These are phyloP conservation scores for Ogataea kodamae DNA, from an alignment of 805 yeast genomes.

Conservation along the genomic window DNA sequence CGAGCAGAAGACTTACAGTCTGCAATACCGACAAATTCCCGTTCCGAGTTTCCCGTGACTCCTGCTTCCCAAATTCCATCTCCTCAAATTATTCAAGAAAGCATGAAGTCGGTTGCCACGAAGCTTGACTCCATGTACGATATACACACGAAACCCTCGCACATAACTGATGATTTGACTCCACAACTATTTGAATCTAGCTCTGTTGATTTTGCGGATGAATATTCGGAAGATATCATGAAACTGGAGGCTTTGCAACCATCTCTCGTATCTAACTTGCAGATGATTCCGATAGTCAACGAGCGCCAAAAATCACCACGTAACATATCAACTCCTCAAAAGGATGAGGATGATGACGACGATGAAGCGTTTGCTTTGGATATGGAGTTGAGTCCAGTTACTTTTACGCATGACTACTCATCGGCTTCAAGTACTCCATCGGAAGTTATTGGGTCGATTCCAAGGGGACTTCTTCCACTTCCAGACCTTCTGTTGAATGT, in stretches of 20 bases:
- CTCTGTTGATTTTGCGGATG: conserved; percentile 19
- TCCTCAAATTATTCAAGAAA: conserved; percentile 3
- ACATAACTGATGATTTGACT: conserved; percentile 7
- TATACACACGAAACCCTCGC: conserved; percentile 6
- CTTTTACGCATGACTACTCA: conserved; percentile 1
- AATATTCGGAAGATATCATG: conserved; percentile 38
- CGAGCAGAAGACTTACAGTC: not conserved
- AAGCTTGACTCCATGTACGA: conserved; percentile 10
- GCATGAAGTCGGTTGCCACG: conserved; percentile 7
- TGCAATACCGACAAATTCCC: conserved; percentile 1
- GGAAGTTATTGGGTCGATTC: conserved; percentile 26
- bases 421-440: conserved; percentile 17
- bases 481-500: conserved; percentile 61
- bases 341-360: conserved; percentile 15
- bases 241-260: conserved; percentile 29
- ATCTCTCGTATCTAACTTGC: conserved; percentile 3
- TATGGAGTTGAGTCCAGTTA: not conserved
- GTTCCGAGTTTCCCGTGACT: not conserved
- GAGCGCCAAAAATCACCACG: conserved; percentile 3
- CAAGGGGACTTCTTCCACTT: conserved; percentile 41
- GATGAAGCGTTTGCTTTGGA: conserved; percentile 1
- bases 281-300: conserved; percentile 17
- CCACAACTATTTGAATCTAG: not conserved
- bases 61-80: not conserved
- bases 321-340: conserved; percentile 1